These are phyloP conservation scores for Zancudomyces culisetae DNA, from an alignment of 371 early-diverging fungal genomes.

Conservation along the genomic window DNA sequence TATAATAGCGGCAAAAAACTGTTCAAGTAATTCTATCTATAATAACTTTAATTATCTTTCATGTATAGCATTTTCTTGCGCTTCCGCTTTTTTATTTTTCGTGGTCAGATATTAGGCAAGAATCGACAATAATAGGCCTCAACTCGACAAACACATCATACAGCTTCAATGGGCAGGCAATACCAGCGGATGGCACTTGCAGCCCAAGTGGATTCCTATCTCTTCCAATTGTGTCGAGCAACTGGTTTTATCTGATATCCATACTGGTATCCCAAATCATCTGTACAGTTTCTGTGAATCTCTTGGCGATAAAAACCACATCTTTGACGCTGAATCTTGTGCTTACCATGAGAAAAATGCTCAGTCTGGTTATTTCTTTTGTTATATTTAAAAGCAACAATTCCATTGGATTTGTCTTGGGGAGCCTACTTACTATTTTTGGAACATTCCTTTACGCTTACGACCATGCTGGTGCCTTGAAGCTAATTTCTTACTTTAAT, in stretches of 20 bases:
- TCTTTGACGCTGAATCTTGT: conserved; percentile 71
- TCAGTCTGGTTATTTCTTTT: conserved; percentile 60
- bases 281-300: conserved; percentile 75
- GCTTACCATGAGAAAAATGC: conserved; percentile 65
- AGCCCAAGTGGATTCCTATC: conserved; percentile 15
- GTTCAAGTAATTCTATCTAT: not conserved
- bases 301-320: conserved; percentile 50
- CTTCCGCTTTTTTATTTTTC: conserved; percentile 61
- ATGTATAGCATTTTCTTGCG: conserved; percentile 45
- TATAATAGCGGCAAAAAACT: not conserved
- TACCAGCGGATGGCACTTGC: conserved; percentile 27
- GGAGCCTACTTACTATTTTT: conserved; percentile 47
- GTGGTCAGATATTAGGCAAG: conserved; percentile 35
- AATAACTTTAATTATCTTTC: not conserved
- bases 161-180: not conserved
- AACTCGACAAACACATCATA: not conserved
- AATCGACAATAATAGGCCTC: conserved; percentile 12
- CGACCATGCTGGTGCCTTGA: too few relatives aligned
- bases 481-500: too few relatives aligned
- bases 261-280: conserved; percentile 65
- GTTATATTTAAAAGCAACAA: conserved; percentile 60
- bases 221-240: conserved; percentile 17
- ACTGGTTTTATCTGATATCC: conserved; percentile 46
- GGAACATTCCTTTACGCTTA: conserved; percentile 55
- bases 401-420: conserved; percentile 37